Conservation (phyloP, 2,329 filamentous ascomycete genomes). For the Penicillium sp. region DNA sequence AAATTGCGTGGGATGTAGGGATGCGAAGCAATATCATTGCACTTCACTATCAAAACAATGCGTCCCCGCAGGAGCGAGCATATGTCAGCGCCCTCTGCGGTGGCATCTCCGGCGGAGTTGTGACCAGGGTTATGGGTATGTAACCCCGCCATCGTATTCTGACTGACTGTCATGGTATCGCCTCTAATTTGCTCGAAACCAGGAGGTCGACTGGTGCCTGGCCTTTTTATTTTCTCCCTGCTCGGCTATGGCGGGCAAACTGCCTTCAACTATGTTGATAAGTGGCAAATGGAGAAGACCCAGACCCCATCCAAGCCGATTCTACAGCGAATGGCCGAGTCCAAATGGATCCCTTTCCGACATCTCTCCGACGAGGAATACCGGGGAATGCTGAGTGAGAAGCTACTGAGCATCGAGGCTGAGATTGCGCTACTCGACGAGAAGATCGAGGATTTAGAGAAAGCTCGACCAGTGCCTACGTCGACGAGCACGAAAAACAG, state of each 20-base stretch:
- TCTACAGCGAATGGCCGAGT: constrained; percentile 57
- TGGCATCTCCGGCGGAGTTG: constrained; percentile 61
- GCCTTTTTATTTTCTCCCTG: constrained; percentile 60
- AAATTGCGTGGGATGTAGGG: constrained; percentile 30
- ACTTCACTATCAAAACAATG: constrained; percentile 53
- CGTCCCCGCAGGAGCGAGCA: constrained; percentile 62
- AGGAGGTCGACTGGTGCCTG: constrained; percentile 62
- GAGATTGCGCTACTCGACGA: constrained; percentile 80
- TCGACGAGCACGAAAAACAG: neutral
- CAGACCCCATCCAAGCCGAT: constrained; percentile 44
- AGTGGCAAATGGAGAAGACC: constrained; percentile 45
- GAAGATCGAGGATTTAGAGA: constrained; percentile 61
- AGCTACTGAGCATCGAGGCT: constrained; percentile 69
- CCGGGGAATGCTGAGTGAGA: constrained; percentile 68
- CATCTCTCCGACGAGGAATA: constrained; percentile 74
- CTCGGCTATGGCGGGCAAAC: constrained; percentile 61
- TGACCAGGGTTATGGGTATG: constrained; percentile 59
- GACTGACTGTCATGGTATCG: neutral
- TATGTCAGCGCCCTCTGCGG: constrained; percentile 72
- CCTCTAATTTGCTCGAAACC: constrained; percentile 22
- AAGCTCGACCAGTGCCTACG: constrained; percentile 17
- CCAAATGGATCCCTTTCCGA: constrained; percentile 71
- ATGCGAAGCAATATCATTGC: constrained; percentile 48
- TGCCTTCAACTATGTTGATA: constrained; percentile 56
- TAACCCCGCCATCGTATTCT: constrained; percentile 7